Base-by-base conservation (phyloP, 139 green algal genomes). In the Auxenochlorella pyrenoidosa region DNA sequence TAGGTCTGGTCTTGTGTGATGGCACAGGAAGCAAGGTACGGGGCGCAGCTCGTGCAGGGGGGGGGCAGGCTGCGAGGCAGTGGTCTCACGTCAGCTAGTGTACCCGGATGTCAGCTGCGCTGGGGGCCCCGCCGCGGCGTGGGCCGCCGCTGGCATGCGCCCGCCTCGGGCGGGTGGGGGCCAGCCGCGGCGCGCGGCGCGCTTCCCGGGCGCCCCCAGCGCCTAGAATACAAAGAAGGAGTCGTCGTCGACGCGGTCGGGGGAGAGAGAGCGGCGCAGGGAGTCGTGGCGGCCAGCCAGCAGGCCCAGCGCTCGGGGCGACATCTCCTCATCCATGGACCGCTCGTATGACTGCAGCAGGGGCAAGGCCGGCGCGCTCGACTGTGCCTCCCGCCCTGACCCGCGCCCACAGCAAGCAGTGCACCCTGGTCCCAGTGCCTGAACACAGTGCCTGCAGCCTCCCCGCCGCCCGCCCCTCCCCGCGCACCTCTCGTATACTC, bases 301-400 rank as follows among this genome's bases (percentile, higher is more conserved):
- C 30, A 47, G 10, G 5, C 32, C 83, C 30, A 82, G 66, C 26
- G 84, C 51, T 34, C 65, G 36, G 70, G 58, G 59, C 30, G 59
- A 66, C 44, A 68, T 44, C 58, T 93, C 91, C 65, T 91, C 91
- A 12, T 93, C 91, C 80, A 91, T 75, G 3, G 44, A 75, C 15
- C 87, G 68, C 28, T 89, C 60, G 24, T 82, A 88, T 8, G 82
- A 32, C 70, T 63, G 54, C 54, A 63, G 47, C 47, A 54, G 47
- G 47, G 47, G 47, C 47, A 10, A n/a, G 47, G 47, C 47, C 47
- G 47, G 22, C 66, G 15, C 66, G 66, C 66, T 73, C 66, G 66
- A n/a, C n/a, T n/a, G n/a, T n/a, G n/a, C n/a, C n/a, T n/a, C n/a
- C n/a, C n/a, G n/a, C n/a, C n/a, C n/a, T n/a, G n/a, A n/a, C n/a